Conservation (phyloP, 225 moss, liverwort and hornwort species). For the Marchantia polymorpha region DNA sequence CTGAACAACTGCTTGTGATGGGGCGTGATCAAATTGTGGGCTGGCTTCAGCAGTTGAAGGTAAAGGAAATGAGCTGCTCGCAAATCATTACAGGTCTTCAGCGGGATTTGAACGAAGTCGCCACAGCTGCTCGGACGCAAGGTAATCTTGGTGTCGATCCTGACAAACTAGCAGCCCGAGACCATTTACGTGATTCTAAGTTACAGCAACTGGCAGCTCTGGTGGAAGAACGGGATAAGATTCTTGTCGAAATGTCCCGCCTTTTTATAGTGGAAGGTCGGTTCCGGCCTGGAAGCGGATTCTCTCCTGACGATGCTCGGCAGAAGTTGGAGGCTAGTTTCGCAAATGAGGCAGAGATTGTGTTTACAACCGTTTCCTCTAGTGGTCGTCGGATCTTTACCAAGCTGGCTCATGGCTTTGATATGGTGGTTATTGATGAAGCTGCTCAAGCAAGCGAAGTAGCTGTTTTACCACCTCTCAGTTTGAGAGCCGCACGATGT, state of each 20-base stretch:
- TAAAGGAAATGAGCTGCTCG: constrained; percentile 62
- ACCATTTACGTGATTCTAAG: constrained; percentile 85
- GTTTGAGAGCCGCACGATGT: constrained; percentile 90
- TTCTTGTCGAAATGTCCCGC: constrained; percentile 91
- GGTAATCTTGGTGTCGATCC: constrained; percentile 89
- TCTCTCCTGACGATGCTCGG: constrained; percentile 76
- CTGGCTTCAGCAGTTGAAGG: constrained; percentile 75
- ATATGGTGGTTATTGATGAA: constrained; percentile 99
- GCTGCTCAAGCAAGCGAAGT: constrained; percentile 99
- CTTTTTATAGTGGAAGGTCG: constrained; percentile 83
- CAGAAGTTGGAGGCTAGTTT: constrained; percentile 98
- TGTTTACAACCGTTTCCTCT: constrained; percentile 96
- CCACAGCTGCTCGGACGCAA: constrained; percentile 61
- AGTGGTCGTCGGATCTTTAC: constrained; percentile 94
- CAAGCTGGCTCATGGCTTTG: constrained; percentile 96
- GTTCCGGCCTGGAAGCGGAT: constrained; percentile 71
- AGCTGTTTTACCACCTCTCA: constrained; percentile 91
- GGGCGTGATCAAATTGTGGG: constrained; percentile 69
- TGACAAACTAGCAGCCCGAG: constrained; percentile 81
- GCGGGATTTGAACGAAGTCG: constrained; percentile 82
- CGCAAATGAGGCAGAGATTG: constrained; percentile 98
- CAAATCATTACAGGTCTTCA: constrained; percentile 74
- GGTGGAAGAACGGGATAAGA: constrained; percentile 93
- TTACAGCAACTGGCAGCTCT: constrained; percentile 91
- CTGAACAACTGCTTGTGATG: constrained; percentile 76